Evolutionary conservation across 805 yeast species (phyloP).

Genomic region (Kodamaea fukazawae): DNA sequence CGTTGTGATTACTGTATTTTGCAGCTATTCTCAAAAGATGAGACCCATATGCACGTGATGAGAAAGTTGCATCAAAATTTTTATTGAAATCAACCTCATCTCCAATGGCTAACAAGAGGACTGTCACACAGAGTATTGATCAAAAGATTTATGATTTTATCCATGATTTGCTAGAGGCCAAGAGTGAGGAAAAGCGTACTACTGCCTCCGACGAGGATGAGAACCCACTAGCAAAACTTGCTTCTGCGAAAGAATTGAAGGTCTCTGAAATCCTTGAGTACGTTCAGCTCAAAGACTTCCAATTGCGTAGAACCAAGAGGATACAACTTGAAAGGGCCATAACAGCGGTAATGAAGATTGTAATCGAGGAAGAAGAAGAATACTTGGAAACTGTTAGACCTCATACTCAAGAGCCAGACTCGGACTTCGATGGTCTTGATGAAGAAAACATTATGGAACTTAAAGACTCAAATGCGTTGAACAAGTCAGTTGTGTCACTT

Average conservation of each 20-base stretch:
- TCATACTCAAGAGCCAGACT: constrained; percentile 22
- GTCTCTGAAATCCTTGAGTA: constrained; percentile 52
- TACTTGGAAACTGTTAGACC: constrained; percentile 40
- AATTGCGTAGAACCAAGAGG: constrained; percentile 68
- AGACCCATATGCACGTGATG: no score
- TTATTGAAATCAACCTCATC: no score
- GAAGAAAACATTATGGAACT: constrained; percentile 59
- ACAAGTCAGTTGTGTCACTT: constrained; percentile 68
- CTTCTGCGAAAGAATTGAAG: constrained; percentile 59
- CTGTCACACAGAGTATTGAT: constrained; percentile 37
- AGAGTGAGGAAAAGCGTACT: constrained; percentile 55
- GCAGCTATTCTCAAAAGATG: no score
- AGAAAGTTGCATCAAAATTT: no score
- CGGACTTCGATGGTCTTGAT: constrained; percentile 42
- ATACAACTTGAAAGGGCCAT: constrained; percentile 60
- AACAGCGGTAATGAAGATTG: constrained; percentile 52
- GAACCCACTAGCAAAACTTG: constrained; percentile 45
- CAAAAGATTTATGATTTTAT: constrained; percentile 56
- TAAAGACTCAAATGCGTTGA: constrained; percentile 63
- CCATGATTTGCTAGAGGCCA: constrained; percentile 55
- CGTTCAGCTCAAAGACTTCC: constrained; percentile 63
- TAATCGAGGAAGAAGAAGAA: constrained; percentile 59
- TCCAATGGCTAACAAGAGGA: constrained; percentile 11
- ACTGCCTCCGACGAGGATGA: constrained; percentile 37
- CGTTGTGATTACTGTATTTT: no score